Evolutionary conservation across 768 basidiomycete species (phyloP).

Genomic region (Asterophora lycoperdoides): DNA sequence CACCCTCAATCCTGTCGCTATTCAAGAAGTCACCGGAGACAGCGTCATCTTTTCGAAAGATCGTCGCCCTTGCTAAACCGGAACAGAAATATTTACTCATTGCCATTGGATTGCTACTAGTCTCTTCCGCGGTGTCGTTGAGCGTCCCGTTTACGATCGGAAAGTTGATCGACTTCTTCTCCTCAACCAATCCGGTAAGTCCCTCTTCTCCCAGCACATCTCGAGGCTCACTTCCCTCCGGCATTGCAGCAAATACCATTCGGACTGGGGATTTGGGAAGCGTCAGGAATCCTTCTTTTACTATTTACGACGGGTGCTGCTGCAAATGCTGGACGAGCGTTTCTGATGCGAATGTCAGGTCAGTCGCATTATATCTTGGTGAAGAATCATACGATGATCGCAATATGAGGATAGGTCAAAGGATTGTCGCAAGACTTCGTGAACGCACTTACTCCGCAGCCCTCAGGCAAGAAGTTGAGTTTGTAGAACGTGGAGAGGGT

Average conservation of each 20-base stretch:
- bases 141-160: constrained; percentile 92
- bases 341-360: constrained; percentile 86
- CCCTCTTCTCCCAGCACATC: neutral
- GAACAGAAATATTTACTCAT: constrained; percentile 73
- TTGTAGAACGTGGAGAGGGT: constrained; percentile 87
- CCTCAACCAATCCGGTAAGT: constrained; percentile 64
- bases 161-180: constrained; percentile 91
- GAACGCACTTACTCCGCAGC: constrained; percentile 82
- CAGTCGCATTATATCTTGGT: constrained; percentile 15
- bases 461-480: constrained; percentile 87
- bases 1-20: constrained; percentile 21
- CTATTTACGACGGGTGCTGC: constrained; percentile 84
- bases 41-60: constrained; percentile 67
- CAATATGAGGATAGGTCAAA: constrained; percentile 48
- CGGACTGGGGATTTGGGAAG: constrained; percentile 74
- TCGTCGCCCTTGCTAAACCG: constrained; percentile 74
- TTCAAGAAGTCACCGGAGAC: constrained; percentile 36
- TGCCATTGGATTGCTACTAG: constrained; percentile 74
- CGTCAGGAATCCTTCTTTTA: constrained; percentile 66
- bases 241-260: constrained; percentile 64
- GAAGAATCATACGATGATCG: neutral
- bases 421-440: constrained; percentile 85
- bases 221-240: constrained; percentile 1
- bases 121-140: constrained; percentile 91
- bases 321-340: constrained; percentile 80